Conservation (phyloP, 805 yeast species). For the Maudiozyma turicensis region DNA sequence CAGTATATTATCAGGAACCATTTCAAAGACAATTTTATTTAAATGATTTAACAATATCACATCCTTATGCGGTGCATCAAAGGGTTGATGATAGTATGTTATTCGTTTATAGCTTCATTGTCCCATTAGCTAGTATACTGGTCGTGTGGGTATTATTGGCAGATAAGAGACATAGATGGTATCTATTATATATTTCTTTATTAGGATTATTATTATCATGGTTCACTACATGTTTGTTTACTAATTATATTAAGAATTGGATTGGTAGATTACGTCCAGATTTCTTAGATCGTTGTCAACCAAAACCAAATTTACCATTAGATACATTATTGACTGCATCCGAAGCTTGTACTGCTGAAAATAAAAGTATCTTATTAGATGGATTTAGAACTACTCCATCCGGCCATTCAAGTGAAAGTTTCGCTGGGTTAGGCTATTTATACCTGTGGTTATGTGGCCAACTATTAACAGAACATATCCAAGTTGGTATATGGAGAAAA, state of each 20-base stretch:
- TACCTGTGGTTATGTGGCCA: conserved; percentile 65
- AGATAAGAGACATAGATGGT: conserved; percentile 43
- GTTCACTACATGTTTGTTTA: conserved; percentile 49
- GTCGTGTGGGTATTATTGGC: conserved; percentile 26
- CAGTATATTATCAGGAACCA: conserved; percentile 38
- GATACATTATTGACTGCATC: conserved; percentile 47
- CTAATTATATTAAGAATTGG: conserved; percentile 71
- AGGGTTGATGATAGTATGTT: conserved; percentile 52
- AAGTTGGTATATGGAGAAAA: conserved; percentile 56
- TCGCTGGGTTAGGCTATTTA: conserved; percentile 55
- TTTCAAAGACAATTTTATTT: conserved; percentile 70
- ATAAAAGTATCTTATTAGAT: conserved; percentile 40
- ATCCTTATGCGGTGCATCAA: conserved; percentile 71
- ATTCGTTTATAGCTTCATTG: conserved; percentile 41
- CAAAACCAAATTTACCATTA: conserved; percentile 47
- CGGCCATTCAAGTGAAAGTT: conserved; percentile 68
- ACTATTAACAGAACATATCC: conserved; percentile 37
- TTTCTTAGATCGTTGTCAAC: conserved; percentile 75
- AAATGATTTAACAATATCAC: conserved; percentile 67
- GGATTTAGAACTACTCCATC: conserved; percentile 80
- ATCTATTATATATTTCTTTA: conserved; percentile 52
- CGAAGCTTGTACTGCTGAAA: conserved; percentile 54
- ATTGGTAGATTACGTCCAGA: conserved; percentile 92
- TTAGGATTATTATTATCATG: conserved; percentile 58
- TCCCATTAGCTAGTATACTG: conserved; percentile 39